Evolutionary conservation across 164 flowering plant genomes (phyloP).

Genomic region (Annona cherimola): DNA sequence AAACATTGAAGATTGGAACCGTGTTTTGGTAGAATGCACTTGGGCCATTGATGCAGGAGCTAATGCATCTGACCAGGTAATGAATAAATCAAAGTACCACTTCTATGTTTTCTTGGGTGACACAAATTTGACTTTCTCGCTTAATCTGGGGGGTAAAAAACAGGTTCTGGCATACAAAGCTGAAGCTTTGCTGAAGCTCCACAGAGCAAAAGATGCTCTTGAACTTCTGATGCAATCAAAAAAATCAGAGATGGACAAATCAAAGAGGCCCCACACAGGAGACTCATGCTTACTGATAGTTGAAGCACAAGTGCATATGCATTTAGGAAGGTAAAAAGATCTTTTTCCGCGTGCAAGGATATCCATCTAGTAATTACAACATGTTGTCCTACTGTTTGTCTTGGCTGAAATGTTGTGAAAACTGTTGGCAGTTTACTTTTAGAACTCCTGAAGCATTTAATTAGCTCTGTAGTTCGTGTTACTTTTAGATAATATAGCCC

Average conservation of each 20-base stretch:
- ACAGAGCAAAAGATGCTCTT: conserved; percentile 60
- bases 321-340: conserved; percentile 49
- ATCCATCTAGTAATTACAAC: background rate
- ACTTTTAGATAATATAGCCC: background rate
- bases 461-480: background rate
- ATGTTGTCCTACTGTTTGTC: no score
- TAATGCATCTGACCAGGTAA: background rate
- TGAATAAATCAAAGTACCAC: background rate
- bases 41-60: background rate
- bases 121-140: background rate
- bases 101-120: conserved; percentile 11
- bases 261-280: conserved; percentile 17
- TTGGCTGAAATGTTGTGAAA: no score
- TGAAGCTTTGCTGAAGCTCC: conserved; percentile 64
- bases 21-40: conserved; percentile 25
- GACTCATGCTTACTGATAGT: conserved; percentile 38
- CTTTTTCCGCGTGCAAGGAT: background rate
- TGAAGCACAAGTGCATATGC: conserved; percentile 56
- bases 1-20: conserved; percentile 40
- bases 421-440: no score
- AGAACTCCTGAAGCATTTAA: no score
- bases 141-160: background rate
- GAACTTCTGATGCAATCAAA: conserved; percentile 20
- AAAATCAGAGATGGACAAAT: background rate
- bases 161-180: conserved; percentile 74